phyloP scores from a whole-genome alignment of 2,329 filamentous ascomycete genomes.

The Alternaria alternata region DNA sequence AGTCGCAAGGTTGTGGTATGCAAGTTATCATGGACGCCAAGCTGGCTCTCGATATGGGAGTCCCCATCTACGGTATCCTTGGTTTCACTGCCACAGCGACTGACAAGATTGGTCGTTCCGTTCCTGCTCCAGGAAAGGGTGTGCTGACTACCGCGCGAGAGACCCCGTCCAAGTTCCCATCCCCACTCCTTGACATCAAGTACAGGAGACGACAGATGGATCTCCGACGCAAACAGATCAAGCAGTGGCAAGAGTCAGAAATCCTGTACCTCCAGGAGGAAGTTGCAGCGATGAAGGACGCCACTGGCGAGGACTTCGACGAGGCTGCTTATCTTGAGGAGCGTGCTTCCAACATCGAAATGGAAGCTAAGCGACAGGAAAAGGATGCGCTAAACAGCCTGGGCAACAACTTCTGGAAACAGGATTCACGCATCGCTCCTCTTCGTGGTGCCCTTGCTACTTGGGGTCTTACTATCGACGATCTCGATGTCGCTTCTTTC shows the following conservation, averaged over 20 bases:
- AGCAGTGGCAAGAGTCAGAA: slow-evolving; percentile 95
- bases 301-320: slow-evolving; percentile 73
- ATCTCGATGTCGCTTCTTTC: slow-evolving; percentile 95
- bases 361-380: slow-evolving; percentile 86
- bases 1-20: slow-evolving; percentile 97
- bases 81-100: slow-evolving; percentile 95
- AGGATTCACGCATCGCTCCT: slow-evolving; percentile 90
- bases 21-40: slow-evolving; percentile 98
- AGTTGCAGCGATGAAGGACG: slow-evolving; percentile 81
- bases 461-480: slow-evolving; percentile 97
- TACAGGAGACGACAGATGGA: slow-evolving; percentile 96
- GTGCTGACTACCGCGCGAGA: slow-evolving; percentile 95
- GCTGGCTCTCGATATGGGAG: slow-evolving; percentile 96
- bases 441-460: slow-evolving; percentile 95
- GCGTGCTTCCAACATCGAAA: slow-evolving; percentile 85
- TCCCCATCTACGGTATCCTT: slow-evolving; percentile 94
- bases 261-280: slow-evolving; percentile 93
- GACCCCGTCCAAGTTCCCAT: slow-evolving; percentile 89
- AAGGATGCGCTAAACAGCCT: slow-evolving; percentile 91
- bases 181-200: slow-evolving; percentile 94
- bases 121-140: slow-evolving; percentile 95
- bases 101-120: slow-evolving; percentile 98
- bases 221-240: slow-evolving; percentile 91
- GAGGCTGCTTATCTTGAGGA: slow-evolving; percentile 87
- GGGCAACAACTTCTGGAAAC: slow-evolving; percentile 99